phyloP scores from a whole-genome alignment of 371 early-diverging fungal species.

The Smittium mucronatum region DNA sequence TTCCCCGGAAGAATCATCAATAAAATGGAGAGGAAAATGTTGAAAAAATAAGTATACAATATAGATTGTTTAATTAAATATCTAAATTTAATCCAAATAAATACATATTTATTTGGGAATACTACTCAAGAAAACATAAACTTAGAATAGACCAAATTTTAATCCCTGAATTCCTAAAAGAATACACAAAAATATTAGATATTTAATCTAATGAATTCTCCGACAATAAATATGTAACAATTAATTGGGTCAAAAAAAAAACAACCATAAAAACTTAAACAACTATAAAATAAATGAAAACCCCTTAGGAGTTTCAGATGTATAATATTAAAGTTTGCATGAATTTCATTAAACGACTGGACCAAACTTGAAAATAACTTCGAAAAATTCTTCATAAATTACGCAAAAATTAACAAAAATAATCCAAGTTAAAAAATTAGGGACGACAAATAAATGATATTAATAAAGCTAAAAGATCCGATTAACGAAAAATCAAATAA shows the following conservation, averaged over 20 bases:
- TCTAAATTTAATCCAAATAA: background rate
- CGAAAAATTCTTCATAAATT: background rate
- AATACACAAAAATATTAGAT: background rate
- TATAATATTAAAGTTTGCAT: too few species aligned
- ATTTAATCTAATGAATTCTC: background rate
- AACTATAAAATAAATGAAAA: background rate
- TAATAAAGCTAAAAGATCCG: background rate
- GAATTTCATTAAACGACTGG: background rate
- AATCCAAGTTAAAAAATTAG: background rate
- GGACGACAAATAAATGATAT: background rate
- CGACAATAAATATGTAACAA: slow-evolving; percentile 1
- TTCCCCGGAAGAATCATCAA: background rate
- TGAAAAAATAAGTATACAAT: background rate
- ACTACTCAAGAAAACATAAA: background rate
- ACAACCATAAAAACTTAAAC: background rate
- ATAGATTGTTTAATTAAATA: background rate
- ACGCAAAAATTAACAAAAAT: background rate
- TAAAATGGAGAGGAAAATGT: background rate
- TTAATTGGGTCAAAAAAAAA: background rate
- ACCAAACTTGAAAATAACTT: background rate
- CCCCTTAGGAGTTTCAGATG: too few species aligned
- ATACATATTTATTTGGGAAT: background rate
- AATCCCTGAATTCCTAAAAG: background rate
- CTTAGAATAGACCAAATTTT: slow-evolving; percentile 7
- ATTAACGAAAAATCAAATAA: too few species aligned